A percentile compares a stretch with the other conserved stretches of the same genome.
Evolutionary conservation across 257 asterid genomes (phyloP).

Genomic region (Jacaranda copaia): DNA sequence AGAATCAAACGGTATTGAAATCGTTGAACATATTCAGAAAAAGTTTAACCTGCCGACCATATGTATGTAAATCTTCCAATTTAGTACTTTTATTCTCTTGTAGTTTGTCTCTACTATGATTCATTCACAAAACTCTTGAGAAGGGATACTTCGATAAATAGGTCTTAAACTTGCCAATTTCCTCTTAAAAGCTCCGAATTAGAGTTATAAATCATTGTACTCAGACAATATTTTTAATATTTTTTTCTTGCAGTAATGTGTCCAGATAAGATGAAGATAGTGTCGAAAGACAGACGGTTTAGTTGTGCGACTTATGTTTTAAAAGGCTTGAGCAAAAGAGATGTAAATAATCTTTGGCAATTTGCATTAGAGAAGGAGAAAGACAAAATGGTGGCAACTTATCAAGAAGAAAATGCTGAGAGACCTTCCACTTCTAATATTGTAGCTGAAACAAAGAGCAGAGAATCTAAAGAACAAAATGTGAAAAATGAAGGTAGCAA

Average conservation of each 20-base stretch:
- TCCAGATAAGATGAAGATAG: constrained; percentile 44
- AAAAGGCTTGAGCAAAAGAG: constrained; percentile 36
- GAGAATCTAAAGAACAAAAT: constrained; percentile 25
- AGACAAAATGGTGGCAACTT: constrained; percentile 19
- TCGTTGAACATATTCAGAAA: constrained; percentile 43
- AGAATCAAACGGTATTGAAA: constrained; percentile 39
- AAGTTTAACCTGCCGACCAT: constrained; percentile 43
- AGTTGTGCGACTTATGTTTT: constrained; percentile 51
- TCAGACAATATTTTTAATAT: no score
- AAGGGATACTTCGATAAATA: neutral
- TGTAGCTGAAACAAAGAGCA: constrained; percentile 37
- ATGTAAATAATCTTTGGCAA: constrained; percentile 51
- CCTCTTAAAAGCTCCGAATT: no score
- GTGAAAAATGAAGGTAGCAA: constrained; percentile 38
- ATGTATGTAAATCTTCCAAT: constrained; percentile 49
- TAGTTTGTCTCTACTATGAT: neutral
- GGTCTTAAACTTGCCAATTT: no score
- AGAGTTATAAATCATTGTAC: no score
- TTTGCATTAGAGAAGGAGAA: constrained; percentile 45
- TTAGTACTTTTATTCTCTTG: neutral
- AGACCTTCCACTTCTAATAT: constrained; percentile 22
- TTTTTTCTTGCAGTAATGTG: constrained; percentile 52
- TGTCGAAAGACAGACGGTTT: constrained; percentile 41
- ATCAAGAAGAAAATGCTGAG: constrained; percentile 30
- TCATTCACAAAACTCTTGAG: neutral